Evolutionary conservation across 2,329 filamentous ascomycete species (phyloP), one percentile per base, ranked within the genome.

Genomic region (Hypoxylon sp.): DNA sequence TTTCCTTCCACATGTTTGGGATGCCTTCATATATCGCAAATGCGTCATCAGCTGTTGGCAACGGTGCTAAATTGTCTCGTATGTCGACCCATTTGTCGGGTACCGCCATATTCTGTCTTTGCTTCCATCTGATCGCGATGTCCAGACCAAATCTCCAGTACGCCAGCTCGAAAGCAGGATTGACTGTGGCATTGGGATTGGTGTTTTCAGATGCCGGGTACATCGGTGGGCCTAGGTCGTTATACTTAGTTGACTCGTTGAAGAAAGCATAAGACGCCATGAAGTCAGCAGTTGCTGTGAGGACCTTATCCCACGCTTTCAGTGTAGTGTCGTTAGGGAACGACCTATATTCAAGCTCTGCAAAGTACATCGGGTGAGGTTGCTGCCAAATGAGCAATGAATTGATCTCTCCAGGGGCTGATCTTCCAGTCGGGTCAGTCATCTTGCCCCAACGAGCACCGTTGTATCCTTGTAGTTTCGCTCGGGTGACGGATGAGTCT

Each of bases 121-220:
- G 63, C 72, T 85, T 86, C 87, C 87, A 90, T 9, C 76, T 71
- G 2, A 80, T 78, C 2, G 87, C 87, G 1, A 88, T 75, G 23
- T 85, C 81, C 14, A 89, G 80, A 1, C 87, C 87, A 65, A 89
- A 89, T 14, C 84, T 81, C 87, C 87, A 89, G 75, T 90, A 90
- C 5, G 87, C 84, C 5, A 86, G 77, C 77, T 90, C 87, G 61
- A 89, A 90, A 0, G 86, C 83, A 17, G 87, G 85, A 70, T 89
- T 89, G 2, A 84, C 73, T 0, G 87, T 89, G 1, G 72, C 76
- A 65, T 89, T 88, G 0, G 87, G 86, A 10, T 82, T 81, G 0
- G 87, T 89, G 68, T 89, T 90, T 72, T 90, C 87, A 1, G 84
- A 82, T 0, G 80, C 82, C 0, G 81, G 81, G 19, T 83, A 83